Evolutionary conservation across 352 stramenopile species (phyloP), one percentile per base, ranked within the genome.

Genomic region (Achlya hypogyna): DNA sequence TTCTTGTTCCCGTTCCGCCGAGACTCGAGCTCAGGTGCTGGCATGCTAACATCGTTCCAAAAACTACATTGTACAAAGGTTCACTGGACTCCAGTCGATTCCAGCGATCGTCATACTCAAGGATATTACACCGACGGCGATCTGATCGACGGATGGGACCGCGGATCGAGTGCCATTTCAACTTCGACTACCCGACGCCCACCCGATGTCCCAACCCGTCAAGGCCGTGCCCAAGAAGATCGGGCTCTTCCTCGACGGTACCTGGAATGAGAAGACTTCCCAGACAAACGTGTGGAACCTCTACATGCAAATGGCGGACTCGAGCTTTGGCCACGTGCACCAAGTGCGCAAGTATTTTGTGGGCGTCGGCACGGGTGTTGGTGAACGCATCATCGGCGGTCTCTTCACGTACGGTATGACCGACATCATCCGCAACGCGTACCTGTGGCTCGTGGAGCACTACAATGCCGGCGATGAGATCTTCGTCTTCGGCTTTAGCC

Each of bases 361-460:
- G 31, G 49, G 49, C 8, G 10, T 56, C 25, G 49, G 49, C 49
- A 56, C 31, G 3, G 31, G 31, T 16, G 25, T n/a, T 20, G 49
- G 49, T 16, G 49, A 56, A 10, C 25, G 49, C 6, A 35, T 56
- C 25, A 31, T 56, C 25, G 49, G 49, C 31, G 49, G 25, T 10
- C 8, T 56, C 25, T 56, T 56, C 8, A 35, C 49, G 6, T 56
- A 56, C 31, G 49, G 49, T 3, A 56, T 56, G 31, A 56, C 49
- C 25, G 49, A 56, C 31, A 56, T 56, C 31, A 56, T 56, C 49
- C 49, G 31, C 25, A 56, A 56, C 25, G 49, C 49, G 25, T 56
- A 56, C 49, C 25, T 31, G 10, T 56, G 25, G 25, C 49, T 56
- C 8, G 31, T 31, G 12, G 49, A 56, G 6, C 25, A 56, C 31